These are phyloP conservation scores for Cyphellophora attinorum DNA, from an alignment of 2,329 filamentous ascomycete genomes.

Conservation along the genomic window DNA sequence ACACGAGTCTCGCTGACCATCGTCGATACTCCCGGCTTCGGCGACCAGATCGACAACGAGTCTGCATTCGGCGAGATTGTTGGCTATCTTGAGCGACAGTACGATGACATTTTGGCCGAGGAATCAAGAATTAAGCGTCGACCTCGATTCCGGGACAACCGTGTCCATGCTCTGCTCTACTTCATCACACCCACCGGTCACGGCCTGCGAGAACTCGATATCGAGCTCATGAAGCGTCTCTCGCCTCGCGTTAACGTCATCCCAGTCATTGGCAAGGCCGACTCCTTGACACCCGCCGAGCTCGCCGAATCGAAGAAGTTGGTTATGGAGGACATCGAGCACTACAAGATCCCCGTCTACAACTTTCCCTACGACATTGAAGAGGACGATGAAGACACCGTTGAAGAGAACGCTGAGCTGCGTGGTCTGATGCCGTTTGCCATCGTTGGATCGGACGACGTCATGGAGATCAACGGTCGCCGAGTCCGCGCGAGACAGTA, in stretches of 20 bases:
- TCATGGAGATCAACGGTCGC: constrained; percentile 86
- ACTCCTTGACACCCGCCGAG: constrained; percentile 91
- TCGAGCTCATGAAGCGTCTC: constrained; percentile 98
- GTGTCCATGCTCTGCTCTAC: constrained; percentile 95
- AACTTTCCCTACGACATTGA: constrained; percentile 99
- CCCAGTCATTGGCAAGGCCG: constrained; percentile 95
- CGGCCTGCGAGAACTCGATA: constrained; percentile 95
- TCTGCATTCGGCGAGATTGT: constrained; percentile 98
- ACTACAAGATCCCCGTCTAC: constrained; percentile 98
- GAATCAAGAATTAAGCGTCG: constrained; percentile 99
- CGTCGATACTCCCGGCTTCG: constrained; percentile 95
- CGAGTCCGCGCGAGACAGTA: constrained; percentile 93
- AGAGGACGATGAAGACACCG: constrained; percentile 97
- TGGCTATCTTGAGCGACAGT: constrained; percentile 96
- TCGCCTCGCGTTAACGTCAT: constrained; percentile 98
- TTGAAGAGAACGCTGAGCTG: constrained; percentile 97
- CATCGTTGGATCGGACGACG: constrained; percentile 94
- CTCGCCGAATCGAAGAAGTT: constrained; percentile 99
- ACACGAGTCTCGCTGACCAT: constrained; percentile 97
- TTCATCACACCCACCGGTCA: constrained; percentile 98
- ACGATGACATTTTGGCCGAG: constrained; percentile 97
- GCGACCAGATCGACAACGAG: constrained; percentile 98
- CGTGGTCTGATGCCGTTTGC: constrained; percentile 97
- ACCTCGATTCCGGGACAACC: constrained; percentile 97
- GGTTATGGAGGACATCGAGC: constrained; percentile 99